These are phyloP conservation scores for Stemphylium vesicarium DNA, from an alignment of 2,329 filamentous ascomycete genomes.

Conservation along the genomic window DNA sequence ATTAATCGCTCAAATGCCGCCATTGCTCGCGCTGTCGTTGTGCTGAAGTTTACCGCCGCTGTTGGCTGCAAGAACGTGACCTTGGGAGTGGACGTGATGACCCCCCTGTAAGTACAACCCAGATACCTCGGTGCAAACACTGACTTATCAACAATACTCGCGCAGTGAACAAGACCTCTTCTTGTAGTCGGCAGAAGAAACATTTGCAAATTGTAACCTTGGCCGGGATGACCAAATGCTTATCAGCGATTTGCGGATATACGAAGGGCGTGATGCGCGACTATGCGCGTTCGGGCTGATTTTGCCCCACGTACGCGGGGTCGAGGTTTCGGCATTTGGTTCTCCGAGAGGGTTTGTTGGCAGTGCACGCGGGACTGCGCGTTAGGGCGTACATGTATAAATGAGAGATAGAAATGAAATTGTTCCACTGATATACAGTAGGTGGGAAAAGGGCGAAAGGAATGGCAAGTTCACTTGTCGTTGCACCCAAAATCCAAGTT, in stretches of 20 bases:
- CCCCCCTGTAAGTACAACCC: background rate
- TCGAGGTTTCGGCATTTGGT: slow-evolving; percentile 14
- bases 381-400: background rate
- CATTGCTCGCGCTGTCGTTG: slow-evolving; percentile 21
- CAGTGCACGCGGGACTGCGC: slow-evolving; percentile 8
- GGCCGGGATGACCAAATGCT: slow-evolving; percentile 2
- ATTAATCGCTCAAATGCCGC: slow-evolving; percentile 43
- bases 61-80: background rate
- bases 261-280: slow-evolving; percentile 2
- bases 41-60: background rate
- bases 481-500: background rate
- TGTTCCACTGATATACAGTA: background rate
- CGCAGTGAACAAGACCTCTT: slow-evolving; percentile 1
- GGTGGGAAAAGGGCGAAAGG: background rate
- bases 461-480: background rate
- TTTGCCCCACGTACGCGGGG: slow-evolving; percentile 18
- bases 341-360: background rate
- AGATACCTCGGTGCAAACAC: background rate
- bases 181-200: background rate
- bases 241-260: background rate
- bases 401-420: background rate
- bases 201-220: slow-evolving; percentile 2
- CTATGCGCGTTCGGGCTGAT: background rate
- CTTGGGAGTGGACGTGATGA: no score
- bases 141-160: background rate